These are phyloP conservation scores for Aurantiochytrium sp. DNA, from an alignment of 108 stramenopile genomes.

Conservation along the genomic window DNA sequence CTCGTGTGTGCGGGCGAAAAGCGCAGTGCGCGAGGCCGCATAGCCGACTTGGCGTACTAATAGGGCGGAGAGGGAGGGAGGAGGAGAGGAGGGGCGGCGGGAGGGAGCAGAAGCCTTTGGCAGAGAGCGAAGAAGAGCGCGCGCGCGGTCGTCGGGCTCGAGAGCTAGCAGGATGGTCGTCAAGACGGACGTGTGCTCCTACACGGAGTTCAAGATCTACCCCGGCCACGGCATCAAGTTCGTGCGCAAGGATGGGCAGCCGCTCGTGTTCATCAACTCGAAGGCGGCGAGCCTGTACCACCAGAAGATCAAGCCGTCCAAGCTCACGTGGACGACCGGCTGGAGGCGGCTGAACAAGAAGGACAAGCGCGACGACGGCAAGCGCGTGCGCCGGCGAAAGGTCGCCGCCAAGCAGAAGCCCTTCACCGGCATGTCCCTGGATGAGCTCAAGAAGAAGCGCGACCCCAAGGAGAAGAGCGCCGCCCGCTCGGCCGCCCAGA, in stretches of 20 bases:
- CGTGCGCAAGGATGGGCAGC: constrained; percentile 96
- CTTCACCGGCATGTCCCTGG: constrained; percentile 91
- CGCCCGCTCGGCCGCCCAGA: constrained; percentile 73
- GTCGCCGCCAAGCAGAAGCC: constrained; percentile 88
- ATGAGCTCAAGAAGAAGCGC: constrained; percentile 94
- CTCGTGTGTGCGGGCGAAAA: too few relatives aligned
- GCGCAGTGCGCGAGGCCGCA: too few relatives aligned
- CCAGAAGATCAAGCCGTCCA: constrained; percentile 97
- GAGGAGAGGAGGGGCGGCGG: too few relatives aligned
- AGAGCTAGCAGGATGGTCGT: constrained; percentile 45
- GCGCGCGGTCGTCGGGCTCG: background rate
- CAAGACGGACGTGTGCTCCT: constrained; percentile 89
- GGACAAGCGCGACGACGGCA: constrained; percentile 77
- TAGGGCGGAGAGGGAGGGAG: too few relatives aligned
- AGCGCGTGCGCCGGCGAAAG: constrained; percentile 82
- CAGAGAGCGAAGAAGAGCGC: background rate
- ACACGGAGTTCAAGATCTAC: constrained; percentile 98
- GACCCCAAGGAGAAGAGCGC: constrained; percentile 73
- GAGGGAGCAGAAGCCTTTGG: too few relatives aligned
- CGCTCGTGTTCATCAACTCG: constrained; percentile 83
- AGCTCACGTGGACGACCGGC: constrained; percentile 97
- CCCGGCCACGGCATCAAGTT: constrained; percentile 98
- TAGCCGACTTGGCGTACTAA: too few relatives aligned
- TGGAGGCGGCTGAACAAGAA: constrained; percentile 99
- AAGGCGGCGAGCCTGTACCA: constrained; percentile 89